Conservation (phyloP, 129 eudicot species). For the Helianthus annuus region DNA sequence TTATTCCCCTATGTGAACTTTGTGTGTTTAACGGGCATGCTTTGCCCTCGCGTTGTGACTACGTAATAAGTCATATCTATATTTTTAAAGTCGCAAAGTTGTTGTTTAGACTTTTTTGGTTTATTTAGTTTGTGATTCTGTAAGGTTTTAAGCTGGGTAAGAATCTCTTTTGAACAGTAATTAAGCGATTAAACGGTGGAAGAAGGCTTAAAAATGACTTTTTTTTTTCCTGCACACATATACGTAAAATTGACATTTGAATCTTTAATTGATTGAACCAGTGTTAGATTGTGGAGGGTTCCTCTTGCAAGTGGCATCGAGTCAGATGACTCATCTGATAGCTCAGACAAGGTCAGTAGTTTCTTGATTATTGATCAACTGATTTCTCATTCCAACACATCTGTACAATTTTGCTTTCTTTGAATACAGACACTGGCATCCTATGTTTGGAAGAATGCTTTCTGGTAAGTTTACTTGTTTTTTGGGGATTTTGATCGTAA, state of each 20-base stretch:
- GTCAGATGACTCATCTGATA: conserved; percentile 41
- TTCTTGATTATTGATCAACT: conserved; percentile 4
- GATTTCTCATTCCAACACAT: background rate
- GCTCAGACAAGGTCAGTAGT: conserved; percentile 51
- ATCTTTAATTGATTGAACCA: conserved; percentile 32
- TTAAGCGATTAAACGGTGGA: no score
- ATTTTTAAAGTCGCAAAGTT: no score
- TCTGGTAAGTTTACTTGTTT: conserved; percentile 44
- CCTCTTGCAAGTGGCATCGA: conserved; percentile 60
- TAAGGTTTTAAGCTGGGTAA: no score
- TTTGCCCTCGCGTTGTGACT: no score
- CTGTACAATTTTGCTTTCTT: conserved; percentile 24
- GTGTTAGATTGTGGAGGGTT: conserved; percentile 93
- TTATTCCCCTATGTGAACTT: background rate
- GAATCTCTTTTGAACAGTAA: no score
- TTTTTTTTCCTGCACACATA: no score
- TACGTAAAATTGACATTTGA: background rate
- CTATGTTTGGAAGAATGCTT: conserved; percentile 74
- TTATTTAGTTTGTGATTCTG: no score
- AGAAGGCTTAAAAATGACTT: no score
- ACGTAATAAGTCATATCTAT: no score
- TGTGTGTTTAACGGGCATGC: background rate
- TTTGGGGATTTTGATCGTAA: no score
- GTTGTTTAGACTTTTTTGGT: no score
- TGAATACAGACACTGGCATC: conserved; percentile 66